phyloP scores from a whole-genome alignment of 2,329 filamentous ascomycete species.

The Diatrype stigma region DNA sequence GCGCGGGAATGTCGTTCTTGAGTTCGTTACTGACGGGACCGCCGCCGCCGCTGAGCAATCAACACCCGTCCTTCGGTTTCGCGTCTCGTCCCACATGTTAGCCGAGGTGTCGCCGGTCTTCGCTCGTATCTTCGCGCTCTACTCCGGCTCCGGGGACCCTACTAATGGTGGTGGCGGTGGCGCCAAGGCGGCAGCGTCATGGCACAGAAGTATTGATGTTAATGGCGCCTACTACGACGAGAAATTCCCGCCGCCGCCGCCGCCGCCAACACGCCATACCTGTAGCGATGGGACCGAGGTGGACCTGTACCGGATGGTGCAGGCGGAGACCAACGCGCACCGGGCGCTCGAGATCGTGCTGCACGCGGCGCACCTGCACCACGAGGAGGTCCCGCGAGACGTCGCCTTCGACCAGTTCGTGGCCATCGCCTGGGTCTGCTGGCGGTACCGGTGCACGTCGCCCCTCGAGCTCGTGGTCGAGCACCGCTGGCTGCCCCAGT shows the following conservation, averaged over 20 bases:
- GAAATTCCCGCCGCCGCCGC: slow-evolving; percentile 27
- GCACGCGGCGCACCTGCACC: slow-evolving; percentile 49
- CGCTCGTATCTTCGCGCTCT: slow-evolving; percentile 38
- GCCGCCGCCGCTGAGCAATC: slow-evolving; percentile 23
- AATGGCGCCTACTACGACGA: slow-evolving; percentile 30
- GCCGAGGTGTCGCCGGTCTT: slow-evolving; percentile 50
- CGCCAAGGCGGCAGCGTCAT: slow-evolving; percentile 11
- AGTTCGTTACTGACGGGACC: slow-evolving; percentile 43
- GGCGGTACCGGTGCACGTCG: slow-evolving; percentile 47
- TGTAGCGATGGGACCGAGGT: slow-evolving; percentile 41
- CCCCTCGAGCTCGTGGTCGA: slow-evolving; percentile 48
- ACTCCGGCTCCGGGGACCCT: slow-evolving; percentile 5
- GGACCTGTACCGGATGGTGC: slow-evolving; percentile 49
- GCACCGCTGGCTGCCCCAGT: slow-evolving; percentile 48
- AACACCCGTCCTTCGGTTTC: slow-evolving; percentile 42
- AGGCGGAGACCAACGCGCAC: slow-evolving; percentile 40
- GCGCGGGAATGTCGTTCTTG: slow-evolving; percentile 46
- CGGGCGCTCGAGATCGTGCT: slow-evolving; percentile 42
- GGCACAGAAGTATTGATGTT: slow-evolving; percentile 15
- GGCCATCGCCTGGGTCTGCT: slow-evolving; percentile 46
- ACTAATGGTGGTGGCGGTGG: slow-evolving; percentile 21
- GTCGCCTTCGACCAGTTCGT: slow-evolving; percentile 47
- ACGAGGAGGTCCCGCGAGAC: slow-evolving; percentile 40
- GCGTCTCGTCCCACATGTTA: slow-evolving; percentile 47
- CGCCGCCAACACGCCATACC: slow-evolving; percentile 29